Percentiles rank a stretch among this genome's conserved stretches.
phyloP scores from a whole-genome alignment of 352 stramenopile species.

The Pythium plurisporium region DNA sequence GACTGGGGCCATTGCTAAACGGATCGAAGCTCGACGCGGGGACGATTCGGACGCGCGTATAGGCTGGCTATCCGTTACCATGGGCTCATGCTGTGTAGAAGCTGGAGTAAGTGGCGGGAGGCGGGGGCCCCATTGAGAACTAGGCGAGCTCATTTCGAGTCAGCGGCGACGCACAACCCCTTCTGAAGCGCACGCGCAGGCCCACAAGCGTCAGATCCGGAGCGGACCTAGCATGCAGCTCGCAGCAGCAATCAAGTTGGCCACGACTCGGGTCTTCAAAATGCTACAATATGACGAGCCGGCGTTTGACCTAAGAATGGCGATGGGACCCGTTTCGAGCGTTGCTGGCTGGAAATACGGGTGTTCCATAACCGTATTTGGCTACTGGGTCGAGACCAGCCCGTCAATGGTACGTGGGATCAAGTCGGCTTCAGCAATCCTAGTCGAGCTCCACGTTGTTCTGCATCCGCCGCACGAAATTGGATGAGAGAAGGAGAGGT shows the following conservation, averaged over 20 bases:
- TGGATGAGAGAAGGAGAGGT: no score
- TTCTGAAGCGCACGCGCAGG: no score
- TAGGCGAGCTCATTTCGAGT: not conserved
- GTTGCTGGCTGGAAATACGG: not conserved
- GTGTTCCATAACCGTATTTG: no score
- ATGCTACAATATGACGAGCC: no score
- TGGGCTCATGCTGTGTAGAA: not conserved
- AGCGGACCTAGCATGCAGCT: not conserved
- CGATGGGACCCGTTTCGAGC: not conserved
- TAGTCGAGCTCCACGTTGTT: no score
- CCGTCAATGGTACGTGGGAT: no score
- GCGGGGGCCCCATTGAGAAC: not conserved
- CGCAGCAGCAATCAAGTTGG: not conserved
- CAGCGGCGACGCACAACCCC: no score
- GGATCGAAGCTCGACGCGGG: not conserved
- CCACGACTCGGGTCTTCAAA: not conserved
- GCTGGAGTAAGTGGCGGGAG: not conserved
- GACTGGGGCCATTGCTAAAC: not conserved
- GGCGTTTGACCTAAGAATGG: not conserved
- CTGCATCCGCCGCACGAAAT: no score
- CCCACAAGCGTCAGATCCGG: not conserved
- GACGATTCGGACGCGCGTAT: not conserved
- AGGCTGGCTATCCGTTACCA: not conserved
- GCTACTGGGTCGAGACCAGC: no score
- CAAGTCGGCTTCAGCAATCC: no score